Evolutionary conservation across 1,284 basidiomycete species (phyloP).

Genomic region (Thecaphora thlaspeos): DNA sequence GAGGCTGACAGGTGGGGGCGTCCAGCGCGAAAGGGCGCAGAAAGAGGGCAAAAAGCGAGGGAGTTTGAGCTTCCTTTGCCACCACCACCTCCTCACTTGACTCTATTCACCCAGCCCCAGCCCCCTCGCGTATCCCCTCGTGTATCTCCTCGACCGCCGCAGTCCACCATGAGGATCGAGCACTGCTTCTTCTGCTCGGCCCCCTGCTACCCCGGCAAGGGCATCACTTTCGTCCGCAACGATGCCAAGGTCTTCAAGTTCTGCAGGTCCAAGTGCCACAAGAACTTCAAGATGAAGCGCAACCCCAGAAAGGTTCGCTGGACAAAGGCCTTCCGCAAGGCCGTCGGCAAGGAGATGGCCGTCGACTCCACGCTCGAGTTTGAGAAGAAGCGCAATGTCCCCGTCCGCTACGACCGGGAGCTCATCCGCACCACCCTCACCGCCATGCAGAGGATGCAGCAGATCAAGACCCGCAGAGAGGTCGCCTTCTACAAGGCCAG

Average conservation of each 20-base stretch:
- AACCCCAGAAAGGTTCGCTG: conserved; percentile 98
- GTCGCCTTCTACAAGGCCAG: conserved; percentile 74
- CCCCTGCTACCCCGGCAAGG: conserved; percentile 88
- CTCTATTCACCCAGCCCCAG: too few relatives aligned
- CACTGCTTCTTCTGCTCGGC: conserved; percentile 72
- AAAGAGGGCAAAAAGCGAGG: too few relatives aligned
- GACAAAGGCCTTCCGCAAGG: conserved; percentile 99
- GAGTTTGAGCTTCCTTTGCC: too few relatives aligned
- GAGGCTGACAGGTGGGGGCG: too few relatives aligned
- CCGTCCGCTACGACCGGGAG: conserved; percentile 95
- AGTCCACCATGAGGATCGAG: conserved; percentile 56
- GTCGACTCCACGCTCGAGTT: conserved; percentile 99
- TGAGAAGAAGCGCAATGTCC: conserved; percentile 97
- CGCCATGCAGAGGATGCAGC: conserved; percentile 92
- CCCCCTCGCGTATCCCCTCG: too few relatives aligned
- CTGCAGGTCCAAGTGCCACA: conserved; percentile 58
- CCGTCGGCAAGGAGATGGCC: conserved; percentile 99
- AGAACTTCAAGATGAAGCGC: conserved; percentile 85
- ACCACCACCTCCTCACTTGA: not conserved
- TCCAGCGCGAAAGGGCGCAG: too few relatives aligned
- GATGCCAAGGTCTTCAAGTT: conserved; percentile 55
- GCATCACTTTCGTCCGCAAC: conserved; percentile 57
- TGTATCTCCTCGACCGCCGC: not conserved
- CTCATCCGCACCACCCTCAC: conserved; percentile 89
- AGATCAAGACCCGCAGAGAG: conserved; percentile 88